Evolutionary conservation across 345 rosid species (phyloP).

Genomic region (Lepidium didymum): DNA sequence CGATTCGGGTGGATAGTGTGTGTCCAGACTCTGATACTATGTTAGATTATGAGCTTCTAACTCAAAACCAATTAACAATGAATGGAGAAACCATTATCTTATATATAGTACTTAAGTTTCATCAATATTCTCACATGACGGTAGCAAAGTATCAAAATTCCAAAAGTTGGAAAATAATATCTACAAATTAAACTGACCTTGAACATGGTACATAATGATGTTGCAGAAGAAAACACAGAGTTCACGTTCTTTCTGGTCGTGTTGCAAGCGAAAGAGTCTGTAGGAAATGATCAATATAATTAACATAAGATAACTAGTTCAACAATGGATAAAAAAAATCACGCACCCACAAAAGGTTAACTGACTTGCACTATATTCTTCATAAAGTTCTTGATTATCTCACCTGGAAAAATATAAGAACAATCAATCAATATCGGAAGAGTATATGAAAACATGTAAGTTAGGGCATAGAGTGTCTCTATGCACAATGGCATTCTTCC

Average conservation of each 20-base stretch:
- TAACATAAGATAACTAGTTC: background rate
- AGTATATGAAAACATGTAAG: constrained; percentile 1
- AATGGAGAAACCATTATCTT: no score
- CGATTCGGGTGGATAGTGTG: no score
- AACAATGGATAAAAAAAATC: constrained; percentile 4
- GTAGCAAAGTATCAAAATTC: background rate
- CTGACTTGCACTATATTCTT: constrained; percentile 70
- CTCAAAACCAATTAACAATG: no score
- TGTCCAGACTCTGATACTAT: no score
- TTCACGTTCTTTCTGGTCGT: constrained; percentile 80
- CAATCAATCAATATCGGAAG: background rate
- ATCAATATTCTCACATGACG: no score
- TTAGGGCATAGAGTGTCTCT: background rate
- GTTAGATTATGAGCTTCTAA: no score
- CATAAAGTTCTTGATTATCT: constrained; percentile 68
- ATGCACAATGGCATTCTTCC: background rate
- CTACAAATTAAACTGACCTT: constrained; percentile 52
- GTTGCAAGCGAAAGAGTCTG: constrained; percentile 86
- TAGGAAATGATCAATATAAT: constrained; percentile 3
- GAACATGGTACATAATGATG: constrained; percentile 98
- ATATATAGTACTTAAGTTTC: no score
- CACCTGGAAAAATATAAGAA: constrained; percentile 27
- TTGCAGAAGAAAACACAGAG: constrained; percentile 94
- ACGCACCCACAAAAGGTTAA: constrained; percentile 83
- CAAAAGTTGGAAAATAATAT: background rate